These are phyloP conservation scores for Cyberlindnera saturnus DNA, from an alignment of 805 yeast species.

Conservation along the genomic window DNA sequence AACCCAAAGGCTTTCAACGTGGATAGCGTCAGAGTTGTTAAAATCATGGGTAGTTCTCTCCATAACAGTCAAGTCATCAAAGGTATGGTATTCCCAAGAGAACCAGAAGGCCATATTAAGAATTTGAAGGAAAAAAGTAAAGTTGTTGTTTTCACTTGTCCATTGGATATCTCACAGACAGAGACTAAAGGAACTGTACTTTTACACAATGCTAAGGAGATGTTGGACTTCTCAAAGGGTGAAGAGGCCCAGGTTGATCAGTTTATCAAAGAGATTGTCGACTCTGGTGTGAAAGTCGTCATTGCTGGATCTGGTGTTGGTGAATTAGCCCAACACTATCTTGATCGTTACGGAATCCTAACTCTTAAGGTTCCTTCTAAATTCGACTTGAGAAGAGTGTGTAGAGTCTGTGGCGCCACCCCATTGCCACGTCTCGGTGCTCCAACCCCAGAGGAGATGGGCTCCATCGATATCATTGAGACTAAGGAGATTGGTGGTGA, in stretches of 20 bases:
- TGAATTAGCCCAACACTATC: constrained; percentile 86
- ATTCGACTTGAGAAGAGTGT: constrained; percentile 87
- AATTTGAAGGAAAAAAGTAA: constrained; percentile 56
- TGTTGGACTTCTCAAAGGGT: constrained; percentile 93
- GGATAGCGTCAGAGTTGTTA: constrained; percentile 91
- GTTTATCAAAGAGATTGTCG: constrained; percentile 74
- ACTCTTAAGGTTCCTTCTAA: constrained; percentile 89
- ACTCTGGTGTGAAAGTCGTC: constrained; percentile 81
- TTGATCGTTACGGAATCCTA: constrained; percentile 79
- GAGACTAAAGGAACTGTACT: constrained; percentile 97
- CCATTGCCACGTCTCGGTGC: constrained; percentile 93
- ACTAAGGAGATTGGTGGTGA: constrained; percentile 96
- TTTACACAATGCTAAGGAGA: constrained; percentile 92
- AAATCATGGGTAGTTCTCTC: constrained; percentile 89
- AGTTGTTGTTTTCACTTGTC: constrained; percentile 91
- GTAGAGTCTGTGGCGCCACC: constrained; percentile 96
- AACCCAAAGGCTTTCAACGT: constrained; percentile 69
- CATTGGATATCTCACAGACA: constrained; percentile 92
- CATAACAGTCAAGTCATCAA: constrained; percentile 71
- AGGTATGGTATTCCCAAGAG: constrained; percentile 98
- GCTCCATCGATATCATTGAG: constrained; percentile 79
- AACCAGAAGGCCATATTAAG: constrained; percentile 90
- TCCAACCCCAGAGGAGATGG: constrained; percentile 92
- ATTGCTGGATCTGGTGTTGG: constrained; percentile 95
- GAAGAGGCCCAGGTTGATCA: constrained; percentile 91